Evolutionary conservation across 441 rosid genomes (phyloP).

Genomic region (Populus hybrid): DNA sequence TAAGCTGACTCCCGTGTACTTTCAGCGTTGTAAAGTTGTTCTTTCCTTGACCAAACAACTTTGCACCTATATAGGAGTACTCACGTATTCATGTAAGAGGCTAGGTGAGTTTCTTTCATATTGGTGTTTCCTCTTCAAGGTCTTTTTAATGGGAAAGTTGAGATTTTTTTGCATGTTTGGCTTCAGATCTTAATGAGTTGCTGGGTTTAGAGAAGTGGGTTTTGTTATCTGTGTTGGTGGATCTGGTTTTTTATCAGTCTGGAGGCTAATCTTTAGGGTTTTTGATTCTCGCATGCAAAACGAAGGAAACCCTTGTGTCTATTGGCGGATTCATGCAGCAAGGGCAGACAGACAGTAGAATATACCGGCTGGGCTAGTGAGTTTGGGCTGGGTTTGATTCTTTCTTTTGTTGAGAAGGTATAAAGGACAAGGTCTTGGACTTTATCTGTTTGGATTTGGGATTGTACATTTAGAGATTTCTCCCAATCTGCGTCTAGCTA

Average conservation of each 20-base stretch:
- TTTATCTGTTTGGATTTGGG: slow-evolving; percentile 21
- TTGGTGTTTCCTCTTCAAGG: background rate
- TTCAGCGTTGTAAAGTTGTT: too few relatives aligned
- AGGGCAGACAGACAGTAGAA: slow-evolving; percentile 6
- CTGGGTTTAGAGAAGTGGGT: slow-evolving; percentile 13
- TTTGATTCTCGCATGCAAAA: slow-evolving; percentile 35
- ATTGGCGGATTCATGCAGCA: slow-evolving; percentile 45
- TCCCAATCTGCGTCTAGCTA: slow-evolving; percentile 8
- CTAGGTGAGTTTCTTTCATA: background rate
- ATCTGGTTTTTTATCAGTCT: slow-evolving; percentile 29
- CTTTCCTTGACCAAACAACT: background rate
- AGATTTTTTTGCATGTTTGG: background rate
- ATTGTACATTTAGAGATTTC: slow-evolving; percentile 16
- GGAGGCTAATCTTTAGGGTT: slow-evolving; percentile 30
- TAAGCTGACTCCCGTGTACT: background rate
- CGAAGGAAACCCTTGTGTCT: slow-evolving; percentile 45
- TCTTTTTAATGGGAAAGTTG: background rate
- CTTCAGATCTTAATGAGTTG: slow-evolving; percentile 12
- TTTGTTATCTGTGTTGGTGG: slow-evolving; percentile 21
- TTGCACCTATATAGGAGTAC: background rate
- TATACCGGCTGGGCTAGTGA: slow-evolving; percentile 19
- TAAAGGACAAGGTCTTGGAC: slow-evolving; percentile 44
- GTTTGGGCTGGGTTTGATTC: background rate
- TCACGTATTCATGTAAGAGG: slow-evolving; percentile 6
- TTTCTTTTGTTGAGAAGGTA: slow-evolving; percentile 14